Conservation (phyloP, 805 yeast species). For the Metschnikowia dekortorum region DNA sequence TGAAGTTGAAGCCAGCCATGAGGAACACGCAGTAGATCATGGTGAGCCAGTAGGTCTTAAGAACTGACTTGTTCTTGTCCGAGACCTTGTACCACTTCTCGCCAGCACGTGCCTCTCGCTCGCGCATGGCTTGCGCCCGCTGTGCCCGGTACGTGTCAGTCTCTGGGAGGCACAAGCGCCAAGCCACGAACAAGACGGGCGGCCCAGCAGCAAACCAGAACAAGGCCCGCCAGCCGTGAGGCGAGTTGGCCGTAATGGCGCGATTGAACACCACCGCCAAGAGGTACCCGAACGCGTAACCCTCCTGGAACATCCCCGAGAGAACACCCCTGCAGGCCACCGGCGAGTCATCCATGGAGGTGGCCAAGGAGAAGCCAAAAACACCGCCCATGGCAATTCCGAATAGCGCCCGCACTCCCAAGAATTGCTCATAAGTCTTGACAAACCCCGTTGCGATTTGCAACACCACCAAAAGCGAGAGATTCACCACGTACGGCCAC, state of each 20-base stretch:
- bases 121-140: slow-evolving; percentile 8
- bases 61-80: slow-evolving; percentile 17
- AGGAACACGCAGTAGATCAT: slow-evolving; percentile 51
- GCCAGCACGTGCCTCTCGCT: slow-evolving; percentile 6
- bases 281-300: slow-evolving; percentile 69
- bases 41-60: slow-evolving; percentile 56
- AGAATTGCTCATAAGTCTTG: slow-evolving; percentile 50
- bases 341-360: slow-evolving; percentile 66
- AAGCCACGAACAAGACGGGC: slow-evolving; percentile 52
- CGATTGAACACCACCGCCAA: slow-evolving; percentile 62
- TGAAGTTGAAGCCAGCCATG: slow-evolving; percentile 40
- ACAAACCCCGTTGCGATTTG: slow-evolving; percentile 66
- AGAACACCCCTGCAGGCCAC: slow-evolving; percentile 52
- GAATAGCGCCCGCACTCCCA: slow-evolving; percentile 59
- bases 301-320: slow-evolving; percentile 73
- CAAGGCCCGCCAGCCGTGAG: slow-evolving; percentile 59
- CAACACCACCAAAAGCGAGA: slow-evolving; percentile 43
- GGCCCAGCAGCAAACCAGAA: slow-evolving; percentile 73
- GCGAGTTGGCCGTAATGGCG: slow-evolving; percentile 46
- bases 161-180: slow-evolving; percentile 57
- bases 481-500: slow-evolving; percentile 49
- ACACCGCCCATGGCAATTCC: slow-evolving; percentile 72
- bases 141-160: slow-evolving; percentile 46
- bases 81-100: slow-evolving; percentile 11
- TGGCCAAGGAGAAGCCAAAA: slow-evolving; percentile 61